A percentile compares a stretch with the other conserved stretches of the same genome.
These are phyloP conservation scores for Licmophora abbreviata DNA, from an alignment of 108 stramenopile species.

Conservation along the genomic window DNA sequence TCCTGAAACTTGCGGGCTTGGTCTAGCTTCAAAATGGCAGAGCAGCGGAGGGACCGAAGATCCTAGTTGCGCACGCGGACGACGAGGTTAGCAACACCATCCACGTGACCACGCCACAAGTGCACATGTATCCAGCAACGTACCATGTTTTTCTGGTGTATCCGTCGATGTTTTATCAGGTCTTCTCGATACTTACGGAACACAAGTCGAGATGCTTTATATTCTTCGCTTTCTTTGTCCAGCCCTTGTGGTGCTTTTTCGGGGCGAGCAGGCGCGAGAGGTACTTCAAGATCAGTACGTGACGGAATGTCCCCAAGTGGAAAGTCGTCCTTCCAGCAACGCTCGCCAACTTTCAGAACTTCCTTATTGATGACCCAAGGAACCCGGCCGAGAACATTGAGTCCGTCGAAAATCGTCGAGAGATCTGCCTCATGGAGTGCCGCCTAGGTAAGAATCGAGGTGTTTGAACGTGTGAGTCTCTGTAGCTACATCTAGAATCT, in stretches of 20 bases:
- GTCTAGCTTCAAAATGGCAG: constrained; percentile 75
- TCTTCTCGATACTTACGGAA: constrained; percentile 43
- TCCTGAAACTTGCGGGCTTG: constrained; percentile 84
- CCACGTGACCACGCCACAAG: background rate
- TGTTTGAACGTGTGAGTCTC: background rate
- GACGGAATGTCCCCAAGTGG: constrained; percentile 85
- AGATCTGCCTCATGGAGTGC: constrained; percentile 64
- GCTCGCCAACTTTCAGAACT: constrained; percentile 60
- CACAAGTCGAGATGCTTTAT: too few relatives aligned
- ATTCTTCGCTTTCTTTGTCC: constrained; percentile 10
- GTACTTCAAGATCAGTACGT: constrained; percentile 65
- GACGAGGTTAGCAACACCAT: background rate
- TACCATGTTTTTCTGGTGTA: constrained; percentile 57
- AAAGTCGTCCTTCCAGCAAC: constrained; percentile 73
- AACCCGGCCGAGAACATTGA: constrained; percentile 79
- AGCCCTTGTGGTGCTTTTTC: constrained; percentile 18
- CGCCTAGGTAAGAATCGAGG: constrained; percentile 18
- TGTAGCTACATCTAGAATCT: background rate
- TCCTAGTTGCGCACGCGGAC: constrained; percentile 40
- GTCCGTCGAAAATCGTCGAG: constrained; percentile 66
- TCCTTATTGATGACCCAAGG: constrained; percentile 82
- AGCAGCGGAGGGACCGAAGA: constrained; percentile 80
- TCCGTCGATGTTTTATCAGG: constrained; percentile 39
- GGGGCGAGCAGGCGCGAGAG: constrained; percentile 33
- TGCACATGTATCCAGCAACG: constrained; percentile 2